These are phyloP conservation scores for Ulota crispa DNA, from an alignment of 225 moss, liverwort and hornwort genomes.

Conservation along the genomic window DNA sequence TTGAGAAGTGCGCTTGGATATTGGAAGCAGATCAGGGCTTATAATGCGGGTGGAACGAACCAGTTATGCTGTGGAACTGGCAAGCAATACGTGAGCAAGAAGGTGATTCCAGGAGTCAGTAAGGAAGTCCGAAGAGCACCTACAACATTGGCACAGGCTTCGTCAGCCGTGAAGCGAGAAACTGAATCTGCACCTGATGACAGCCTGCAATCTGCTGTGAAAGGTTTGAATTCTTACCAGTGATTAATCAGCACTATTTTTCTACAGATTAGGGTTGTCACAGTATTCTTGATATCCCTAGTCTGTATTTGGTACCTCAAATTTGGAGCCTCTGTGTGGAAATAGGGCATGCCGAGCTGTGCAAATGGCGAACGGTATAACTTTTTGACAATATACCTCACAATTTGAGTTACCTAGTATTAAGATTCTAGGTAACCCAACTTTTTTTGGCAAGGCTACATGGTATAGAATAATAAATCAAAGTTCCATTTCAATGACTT, in stretches of 20 bases:
- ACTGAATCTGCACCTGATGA: conserved; percentile 32
- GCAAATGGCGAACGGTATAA: background rate
- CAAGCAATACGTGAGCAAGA: conserved; percentile 17
- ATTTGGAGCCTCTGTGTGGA: background rate
- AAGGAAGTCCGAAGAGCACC: conserved; percentile 13
- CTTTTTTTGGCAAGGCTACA: background rate
- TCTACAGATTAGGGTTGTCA: background rate
- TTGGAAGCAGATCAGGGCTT: conserved; percentile 25
- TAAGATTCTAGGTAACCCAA: background rate
- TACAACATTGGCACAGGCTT: conserved; percentile 25
- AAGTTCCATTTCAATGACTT: no score
- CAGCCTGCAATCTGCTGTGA: conserved; percentile 50
- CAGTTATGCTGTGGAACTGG: conserved; percentile 20
- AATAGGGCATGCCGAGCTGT: background rate
- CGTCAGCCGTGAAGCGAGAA: conserved; percentile 40
- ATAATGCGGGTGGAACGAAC: conserved; percentile 4
- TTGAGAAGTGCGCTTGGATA: background rate
- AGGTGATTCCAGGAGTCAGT: conserved; percentile 9
- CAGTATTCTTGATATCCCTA: background rate
- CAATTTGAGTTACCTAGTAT: background rate
- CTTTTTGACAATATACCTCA: background rate
- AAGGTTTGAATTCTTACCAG: conserved; percentile 29
- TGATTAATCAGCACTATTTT: background rate
- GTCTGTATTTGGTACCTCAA: background rate
- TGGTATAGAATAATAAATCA: no score